Conservation (phyloP, 2,329 filamentous ascomycete genomes). For the Juglanconis juglandina region DNA sequence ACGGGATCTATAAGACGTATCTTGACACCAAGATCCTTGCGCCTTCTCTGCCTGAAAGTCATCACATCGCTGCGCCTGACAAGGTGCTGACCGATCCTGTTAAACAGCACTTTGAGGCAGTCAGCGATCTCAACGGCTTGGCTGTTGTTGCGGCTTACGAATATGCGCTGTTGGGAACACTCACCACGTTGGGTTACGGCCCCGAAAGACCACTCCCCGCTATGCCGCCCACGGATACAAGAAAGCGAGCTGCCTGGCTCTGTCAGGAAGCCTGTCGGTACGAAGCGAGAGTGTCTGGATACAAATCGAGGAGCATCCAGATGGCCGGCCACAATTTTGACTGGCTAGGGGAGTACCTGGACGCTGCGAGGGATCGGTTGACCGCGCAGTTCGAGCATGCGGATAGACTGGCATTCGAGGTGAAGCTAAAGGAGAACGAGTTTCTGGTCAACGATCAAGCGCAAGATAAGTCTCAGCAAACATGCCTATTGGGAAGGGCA, state of each 20-base stretch:
- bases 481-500: neutral
- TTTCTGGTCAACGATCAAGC: neutral
- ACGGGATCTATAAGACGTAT: constrained; percentile 17
- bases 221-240: neutral
- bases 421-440: constrained; percentile 7
- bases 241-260: constrained; percentile 12
- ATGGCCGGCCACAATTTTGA: constrained; percentile 16
- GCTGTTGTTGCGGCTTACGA: constrained; percentile 20
- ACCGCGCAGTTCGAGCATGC: constrained; percentile 8
- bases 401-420: constrained; percentile 15
- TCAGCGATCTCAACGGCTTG: constrained; percentile 18
- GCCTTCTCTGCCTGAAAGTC: neutral
- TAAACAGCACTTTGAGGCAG: constrained; percentile 10
- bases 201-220: too few species aligned
- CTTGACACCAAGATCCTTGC: constrained; percentile 18
- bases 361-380: constrained; percentile 5
- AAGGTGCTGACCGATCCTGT: constrained; percentile 12
- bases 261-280: constrained; percentile 17
- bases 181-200: constrained; percentile 5
- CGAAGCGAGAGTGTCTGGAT: constrained; percentile 13
- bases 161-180: constrained; percentile 1
- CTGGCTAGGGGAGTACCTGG: constrained; percentile 15
- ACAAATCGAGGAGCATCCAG: constrained; percentile 15
- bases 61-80: constrained; percentile 20
- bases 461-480: neutral